phyloP scores from a whole-genome alignment of 2,329 filamentous ascomycete species.

The Colletotrichum sp. region DNA sequence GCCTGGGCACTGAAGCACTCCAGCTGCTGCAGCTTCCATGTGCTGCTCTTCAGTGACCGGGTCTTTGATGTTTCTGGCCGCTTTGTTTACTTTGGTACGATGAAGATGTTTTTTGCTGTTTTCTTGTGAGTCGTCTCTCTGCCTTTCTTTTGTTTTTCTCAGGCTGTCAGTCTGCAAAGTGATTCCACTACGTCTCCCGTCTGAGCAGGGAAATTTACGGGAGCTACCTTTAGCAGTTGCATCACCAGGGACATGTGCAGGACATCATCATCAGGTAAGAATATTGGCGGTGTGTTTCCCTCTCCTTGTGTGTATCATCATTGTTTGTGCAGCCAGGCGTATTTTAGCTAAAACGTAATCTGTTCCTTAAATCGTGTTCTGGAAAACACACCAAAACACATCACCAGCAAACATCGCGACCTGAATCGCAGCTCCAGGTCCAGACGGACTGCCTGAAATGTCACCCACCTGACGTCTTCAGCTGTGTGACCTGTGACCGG shows the following conservation, averaged over 20 bases:
- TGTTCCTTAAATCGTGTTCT: background rate
- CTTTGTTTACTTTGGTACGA: background rate
- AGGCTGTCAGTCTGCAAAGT: no score
- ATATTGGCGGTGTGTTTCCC: background rate
- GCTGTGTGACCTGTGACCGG: constrained; percentile 1
- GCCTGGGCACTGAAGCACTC: background rate
- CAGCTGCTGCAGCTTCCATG: background rate
- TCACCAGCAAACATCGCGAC: background rate
- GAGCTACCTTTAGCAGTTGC: background rate
- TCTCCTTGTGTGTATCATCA: background rate
- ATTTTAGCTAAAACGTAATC: background rate
- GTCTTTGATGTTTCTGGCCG: background rate
- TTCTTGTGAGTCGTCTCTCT: background rate
- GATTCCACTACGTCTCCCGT: no score
- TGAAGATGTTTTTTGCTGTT: background rate
- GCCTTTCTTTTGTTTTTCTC: background rate
- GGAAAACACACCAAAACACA: background rate
- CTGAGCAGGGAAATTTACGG: background rate
- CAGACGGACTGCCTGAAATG: background rate
- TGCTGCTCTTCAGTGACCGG: background rate
- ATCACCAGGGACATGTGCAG: background rate
- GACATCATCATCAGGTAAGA: background rate
- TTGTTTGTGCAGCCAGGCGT: background rate
- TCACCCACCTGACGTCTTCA: constrained; percentile 8
- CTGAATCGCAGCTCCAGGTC: background rate